Base-by-base conservation (phyloP, 2,329 filamentous ascomycete species). In the Cadophora malorum region DNA sequence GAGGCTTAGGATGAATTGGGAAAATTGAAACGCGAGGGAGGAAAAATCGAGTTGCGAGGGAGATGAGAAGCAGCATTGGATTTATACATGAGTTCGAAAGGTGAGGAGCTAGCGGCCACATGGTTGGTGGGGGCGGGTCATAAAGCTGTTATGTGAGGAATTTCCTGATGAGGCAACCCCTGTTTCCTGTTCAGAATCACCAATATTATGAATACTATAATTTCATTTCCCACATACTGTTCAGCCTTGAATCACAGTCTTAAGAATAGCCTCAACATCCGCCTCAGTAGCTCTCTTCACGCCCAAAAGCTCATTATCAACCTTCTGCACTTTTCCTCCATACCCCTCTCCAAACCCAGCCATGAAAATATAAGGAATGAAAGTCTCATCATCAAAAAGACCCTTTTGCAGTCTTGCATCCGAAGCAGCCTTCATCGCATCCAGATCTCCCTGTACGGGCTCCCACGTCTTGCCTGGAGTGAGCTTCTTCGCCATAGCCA, bases 241-340 rank as follows among this genome's bases (percentile, higher is more conserved):
- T 14, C 19, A 53, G 12, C 25, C 52, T 9, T 55, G 52, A n/a
- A 33, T 14, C 3, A 55, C 25, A 55, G 25, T 55, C 67, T 69
- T 74, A 25, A 78, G 63, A 31, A 76, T 66, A 4, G 77, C 78
- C 69, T 80, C 75, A 8, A 85, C 60, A 31, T 82, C 79, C 10
- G 76, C 78, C 10, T 84, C 79, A 0, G 76, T 80, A 64, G 80
- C 73, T 8, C 77, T 74, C 74, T 80, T 79, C n/a, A 86, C 47
- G 0, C 83, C 84, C 0, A 86, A 67, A 12, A 86, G 72, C 52
- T 75, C 72, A 67, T 79, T 79, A 66, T 84, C 81, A 31, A 75
- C 73, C 71, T 79, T 79, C 16, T 77, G 68, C 63, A 78, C 81
- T 35, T 74, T 77, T 2, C 71, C 62, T 6, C 79, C 79, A 59